Conservation (phyloP, 2,329 filamentous ascomycete genomes). For the Exophiala phaeomuriformis region DNA sequence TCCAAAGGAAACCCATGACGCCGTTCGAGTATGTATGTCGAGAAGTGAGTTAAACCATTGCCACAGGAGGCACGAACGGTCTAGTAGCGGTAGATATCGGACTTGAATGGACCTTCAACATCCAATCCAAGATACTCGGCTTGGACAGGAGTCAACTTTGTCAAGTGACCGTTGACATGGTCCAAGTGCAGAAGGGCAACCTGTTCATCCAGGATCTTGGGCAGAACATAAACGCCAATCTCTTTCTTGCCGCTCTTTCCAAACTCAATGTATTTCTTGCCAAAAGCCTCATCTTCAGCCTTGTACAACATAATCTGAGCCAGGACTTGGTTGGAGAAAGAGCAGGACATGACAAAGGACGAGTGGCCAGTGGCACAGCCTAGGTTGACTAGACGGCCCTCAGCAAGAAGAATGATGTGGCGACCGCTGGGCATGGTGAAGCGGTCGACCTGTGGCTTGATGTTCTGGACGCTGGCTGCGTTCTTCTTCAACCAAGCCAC, state of each 20-base stretch:
- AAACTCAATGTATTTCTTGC: slow-evolving; percentile 93
- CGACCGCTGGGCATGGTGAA: slow-evolving; percentile 89
- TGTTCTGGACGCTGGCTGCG: slow-evolving; percentile 87
- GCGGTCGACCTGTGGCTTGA: slow-evolving; percentile 99
- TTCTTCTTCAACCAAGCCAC: slow-evolving; percentile 99
- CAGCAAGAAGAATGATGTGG: slow-evolving; percentile 96
- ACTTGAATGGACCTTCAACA: slow-evolving; percentile 89
- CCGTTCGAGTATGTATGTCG: slow-evolving; percentile 10
- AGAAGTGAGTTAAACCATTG: slow-evolving; percentile 1
- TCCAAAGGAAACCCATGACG: slow-evolving; percentile 4
- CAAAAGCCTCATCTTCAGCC: slow-evolving; percentile 76
- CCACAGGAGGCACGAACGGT: not conserved
- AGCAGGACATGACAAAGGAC: slow-evolving; percentile 99
- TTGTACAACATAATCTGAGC: slow-evolving; percentile 99
- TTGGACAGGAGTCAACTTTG: slow-evolving; percentile 75
- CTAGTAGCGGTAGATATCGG: slow-evolving; percentile 63
- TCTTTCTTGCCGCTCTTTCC: slow-evolving; percentile 85
- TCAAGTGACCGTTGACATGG: slow-evolving; percentile 92
- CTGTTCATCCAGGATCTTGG: slow-evolving; percentile 99
- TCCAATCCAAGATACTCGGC: slow-evolving; percentile 89
- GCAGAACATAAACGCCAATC: slow-evolving; percentile 88
- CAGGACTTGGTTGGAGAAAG: slow-evolving; percentile 99
- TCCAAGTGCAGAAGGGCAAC: slow-evolving; percentile 87
- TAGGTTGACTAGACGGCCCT: slow-evolving; percentile 98
- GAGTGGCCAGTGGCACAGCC: slow-evolving; percentile 99